Conservation (phyloP, 441 rosid species). For the Jatropha multifida region DNA sequence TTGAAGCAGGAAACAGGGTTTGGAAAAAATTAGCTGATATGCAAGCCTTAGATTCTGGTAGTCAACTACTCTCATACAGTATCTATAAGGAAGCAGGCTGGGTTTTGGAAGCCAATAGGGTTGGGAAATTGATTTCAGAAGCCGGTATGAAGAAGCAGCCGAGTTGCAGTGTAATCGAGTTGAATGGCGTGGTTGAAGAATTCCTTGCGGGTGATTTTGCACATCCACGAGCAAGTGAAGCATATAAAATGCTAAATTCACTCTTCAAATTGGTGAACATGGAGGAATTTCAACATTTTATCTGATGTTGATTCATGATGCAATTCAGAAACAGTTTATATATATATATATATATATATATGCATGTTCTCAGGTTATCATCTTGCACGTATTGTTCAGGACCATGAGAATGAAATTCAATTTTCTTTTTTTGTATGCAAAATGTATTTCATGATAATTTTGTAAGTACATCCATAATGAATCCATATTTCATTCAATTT, state of each 20-base stretch:
- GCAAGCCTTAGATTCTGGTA: conserved; percentile 28
- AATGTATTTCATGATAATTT: too few species aligned
- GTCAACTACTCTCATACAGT: conserved; percentile 36
- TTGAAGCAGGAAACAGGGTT: conserved; percentile 39
- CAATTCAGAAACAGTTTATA: not conserved
- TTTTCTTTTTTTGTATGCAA: too few species aligned
- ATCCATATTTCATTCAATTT: too few species aligned
- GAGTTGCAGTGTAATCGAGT: conserved; percentile 49
- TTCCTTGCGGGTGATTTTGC: conserved; percentile 41
- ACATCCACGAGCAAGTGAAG: conserved; percentile 32
- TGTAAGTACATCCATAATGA: too few species aligned
- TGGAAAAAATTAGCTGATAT: conserved; percentile 34
- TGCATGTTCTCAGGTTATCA: not conserved
- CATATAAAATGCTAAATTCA: conserved; percentile 27
- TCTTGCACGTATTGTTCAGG: not conserved
- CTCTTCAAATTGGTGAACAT: conserved; percentile 20
- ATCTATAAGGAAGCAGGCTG: conserved; percentile 42
- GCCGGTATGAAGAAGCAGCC: conserved; percentile 41
- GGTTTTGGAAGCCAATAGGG: conserved; percentile 29
- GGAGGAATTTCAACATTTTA: not conserved
- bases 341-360: not conserved
- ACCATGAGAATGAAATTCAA: too few species aligned
- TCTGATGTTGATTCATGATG: not conserved
- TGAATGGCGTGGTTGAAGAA: conserved; percentile 43
- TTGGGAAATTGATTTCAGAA: conserved; percentile 29